phyloP scores from a whole-genome alignment of 2,329 filamentous ascomycete genomes.

The Raffaelea albimanens region DNA sequence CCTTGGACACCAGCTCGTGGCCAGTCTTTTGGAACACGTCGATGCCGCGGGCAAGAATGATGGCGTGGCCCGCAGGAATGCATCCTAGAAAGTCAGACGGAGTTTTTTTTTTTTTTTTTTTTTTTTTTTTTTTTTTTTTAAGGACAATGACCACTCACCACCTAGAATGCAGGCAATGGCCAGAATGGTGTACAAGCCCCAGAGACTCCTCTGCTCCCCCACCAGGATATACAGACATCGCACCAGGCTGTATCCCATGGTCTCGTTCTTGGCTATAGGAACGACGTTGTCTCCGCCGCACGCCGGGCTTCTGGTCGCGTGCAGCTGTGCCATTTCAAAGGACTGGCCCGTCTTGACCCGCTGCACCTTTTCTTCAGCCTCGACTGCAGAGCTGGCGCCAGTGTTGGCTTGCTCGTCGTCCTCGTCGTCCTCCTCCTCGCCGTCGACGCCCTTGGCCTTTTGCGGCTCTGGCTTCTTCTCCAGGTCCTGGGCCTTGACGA shows the following conservation, averaged over 20 bases:
- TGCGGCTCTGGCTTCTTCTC: slow-evolving; percentile 9
- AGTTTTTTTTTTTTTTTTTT: too few species aligned
- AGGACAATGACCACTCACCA: background rate
- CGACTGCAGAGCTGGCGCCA: background rate
- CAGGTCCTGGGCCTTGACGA: slow-evolving; percentile 54
- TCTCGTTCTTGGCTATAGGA: background rate
- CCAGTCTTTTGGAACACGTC: background rate
- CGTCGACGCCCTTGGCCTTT: slow-evolving; percentile 7
- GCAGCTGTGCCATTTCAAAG: background rate
- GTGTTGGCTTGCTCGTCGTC: background rate
- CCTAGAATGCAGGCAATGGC: background rate
- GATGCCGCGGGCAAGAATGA: background rate
- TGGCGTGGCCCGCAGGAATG: background rate
- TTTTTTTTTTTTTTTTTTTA: too few species aligned
- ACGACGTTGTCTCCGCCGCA: too few species aligned
- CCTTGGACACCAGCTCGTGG: background rate
- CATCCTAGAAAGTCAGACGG: too few species aligned
- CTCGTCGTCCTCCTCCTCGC: background rate
- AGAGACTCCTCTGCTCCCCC: background rate
- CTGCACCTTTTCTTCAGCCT: background rate
- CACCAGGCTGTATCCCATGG: background rate
- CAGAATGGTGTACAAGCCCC: background rate
- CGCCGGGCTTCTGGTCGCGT: background rate
- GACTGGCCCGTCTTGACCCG: background rate
- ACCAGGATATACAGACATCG: background rate